Evolutionary conservation across 495 filamentous ascomycete species (phyloP).

Genomic region (Platismatia glauca): DNA sequence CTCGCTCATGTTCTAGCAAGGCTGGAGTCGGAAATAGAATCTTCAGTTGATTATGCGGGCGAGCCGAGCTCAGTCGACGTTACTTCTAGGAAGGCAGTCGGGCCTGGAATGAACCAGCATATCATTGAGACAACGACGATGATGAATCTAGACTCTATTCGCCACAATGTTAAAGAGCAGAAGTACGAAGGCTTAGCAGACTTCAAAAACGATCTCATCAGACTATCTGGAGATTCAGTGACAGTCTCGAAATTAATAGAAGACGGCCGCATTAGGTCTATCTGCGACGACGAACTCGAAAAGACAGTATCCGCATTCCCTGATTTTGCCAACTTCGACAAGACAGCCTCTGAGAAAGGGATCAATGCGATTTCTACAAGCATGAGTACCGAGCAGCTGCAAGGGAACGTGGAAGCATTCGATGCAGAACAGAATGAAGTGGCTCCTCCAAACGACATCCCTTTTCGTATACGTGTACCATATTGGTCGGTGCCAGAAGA

Average conservation of each 20-base stretch:
- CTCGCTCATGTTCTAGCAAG: constrained; percentile 1
- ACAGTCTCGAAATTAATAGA: neutral
- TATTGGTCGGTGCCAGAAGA: constrained; percentile 13
- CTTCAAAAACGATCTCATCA: constrained; percentile 9
- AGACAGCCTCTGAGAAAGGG: neutral
- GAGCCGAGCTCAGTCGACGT: too few relatives aligned
- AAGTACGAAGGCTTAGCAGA: constrained; percentile 4
- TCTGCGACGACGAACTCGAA: neutral
- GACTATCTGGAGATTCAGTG: neutral
- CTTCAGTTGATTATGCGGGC: neutral
- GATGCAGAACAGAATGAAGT: neutral
- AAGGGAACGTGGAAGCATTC: neutral
- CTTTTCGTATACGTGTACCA: neutral
- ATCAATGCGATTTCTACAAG: neutral
- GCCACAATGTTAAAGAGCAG: neutral
- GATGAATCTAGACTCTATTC: neutral
- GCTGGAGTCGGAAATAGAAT: neutral
- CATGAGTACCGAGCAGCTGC: neutral
- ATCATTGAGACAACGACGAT: neutral
- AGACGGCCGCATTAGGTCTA: neutral
- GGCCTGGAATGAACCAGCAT: neutral
- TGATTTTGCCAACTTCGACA: constrained; percentile 1
- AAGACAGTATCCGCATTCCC: constrained; percentile 2
- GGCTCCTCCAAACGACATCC: neutral
- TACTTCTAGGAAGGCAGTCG: neutral